Conservation (phyloP, 768 basidiomycete species). For the Crucibulum laeve region DNA sequence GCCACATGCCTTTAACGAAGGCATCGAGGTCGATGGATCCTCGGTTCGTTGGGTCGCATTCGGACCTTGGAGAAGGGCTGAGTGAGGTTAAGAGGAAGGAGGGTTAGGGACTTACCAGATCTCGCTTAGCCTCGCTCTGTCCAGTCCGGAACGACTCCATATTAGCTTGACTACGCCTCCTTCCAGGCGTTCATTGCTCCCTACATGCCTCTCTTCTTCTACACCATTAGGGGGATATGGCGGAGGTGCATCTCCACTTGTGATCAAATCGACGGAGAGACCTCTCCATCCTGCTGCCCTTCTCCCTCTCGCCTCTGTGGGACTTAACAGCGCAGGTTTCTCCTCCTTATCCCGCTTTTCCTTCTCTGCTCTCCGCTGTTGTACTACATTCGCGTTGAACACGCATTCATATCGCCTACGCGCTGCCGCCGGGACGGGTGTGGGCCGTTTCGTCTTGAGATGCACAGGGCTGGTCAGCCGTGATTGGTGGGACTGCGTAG, state of each 20-base stretch:
- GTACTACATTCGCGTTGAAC: slow-evolving; percentile 56
- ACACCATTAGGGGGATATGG: background rate
- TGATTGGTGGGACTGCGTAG: slow-evolving; percentile 15
- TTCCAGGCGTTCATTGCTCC: slow-evolving; percentile 44
- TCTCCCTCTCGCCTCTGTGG: slow-evolving; percentile 37
- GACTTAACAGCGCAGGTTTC: slow-evolving; percentile 27
- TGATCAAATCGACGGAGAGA: slow-evolving; percentile 63
- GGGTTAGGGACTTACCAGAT: slow-evolving; percentile 54
- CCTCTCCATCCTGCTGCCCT: slow-evolving; percentile 75
- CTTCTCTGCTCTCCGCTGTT: slow-evolving; percentile 32
- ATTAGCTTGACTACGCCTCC: slow-evolving; percentile 54
- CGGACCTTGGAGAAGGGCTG: slow-evolving; percentile 46
- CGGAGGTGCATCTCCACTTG: slow-evolving; percentile 26
- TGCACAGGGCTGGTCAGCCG: slow-evolving; percentile 7
- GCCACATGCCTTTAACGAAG: slow-evolving; percentile 82
- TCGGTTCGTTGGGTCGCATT: slow-evolving; percentile 53
- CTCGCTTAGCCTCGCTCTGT: slow-evolving; percentile 43
- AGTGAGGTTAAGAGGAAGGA: slow-evolving; percentile 1
- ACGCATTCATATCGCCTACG: slow-evolving; percentile 64
- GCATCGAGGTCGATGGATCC: slow-evolving; percentile 62
- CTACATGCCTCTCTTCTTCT: slow-evolving; percentile 27
- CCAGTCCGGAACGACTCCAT: slow-evolving; percentile 61
- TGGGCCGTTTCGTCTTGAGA: slow-evolving; percentile 42
- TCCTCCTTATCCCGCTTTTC: slow-evolving; percentile 21
- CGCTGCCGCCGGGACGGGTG: slow-evolving; percentile 64